Percentiles rank a stretch among this genome's conserved stretches.
Evolutionary conservation across 352 stramenopile species (phyloP).

Genomic region (Globisporangium camurandrum): DNA sequence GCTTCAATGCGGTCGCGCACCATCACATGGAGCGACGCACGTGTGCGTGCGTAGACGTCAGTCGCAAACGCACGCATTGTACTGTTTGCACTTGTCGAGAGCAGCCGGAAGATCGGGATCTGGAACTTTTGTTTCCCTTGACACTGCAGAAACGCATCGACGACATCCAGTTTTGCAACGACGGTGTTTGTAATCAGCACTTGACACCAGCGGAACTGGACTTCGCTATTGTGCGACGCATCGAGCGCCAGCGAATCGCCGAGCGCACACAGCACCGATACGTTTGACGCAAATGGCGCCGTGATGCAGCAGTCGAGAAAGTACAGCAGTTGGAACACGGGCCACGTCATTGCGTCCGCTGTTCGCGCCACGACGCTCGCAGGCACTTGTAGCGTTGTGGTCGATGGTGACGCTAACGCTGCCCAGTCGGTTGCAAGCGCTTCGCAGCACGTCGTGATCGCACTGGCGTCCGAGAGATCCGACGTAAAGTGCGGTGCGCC

Average conservation of each 20-base stretch:
- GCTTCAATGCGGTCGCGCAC: slow-evolving; percentile 60
- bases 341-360: slow-evolving; percentile 49
- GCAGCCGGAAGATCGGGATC: slow-evolving; percentile 57
- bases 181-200: slow-evolving; percentile 62
- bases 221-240: slow-evolving; percentile 51
- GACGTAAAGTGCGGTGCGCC: slow-evolving; percentile 50
- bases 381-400: slow-evolving; percentile 38
- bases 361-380: slow-evolving; percentile 58
- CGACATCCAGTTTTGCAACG: slow-evolving; percentile 29
- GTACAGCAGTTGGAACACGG: slow-evolving; percentile 51
- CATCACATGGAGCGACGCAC: slow-evolving; percentile 64
- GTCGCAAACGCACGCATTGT: slow-evolving; percentile 33
- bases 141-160: slow-evolving; percentile 47
- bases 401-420: slow-evolving; percentile 17
- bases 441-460: slow-evolving; percentile 66
- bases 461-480: slow-evolving; percentile 54
- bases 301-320: slow-evolving; percentile 62
- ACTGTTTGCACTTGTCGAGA: slow-evolving; percentile 34
- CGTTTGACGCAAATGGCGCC: slow-evolving; percentile 24
- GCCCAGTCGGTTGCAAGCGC: slow-evolving; percentile 57
- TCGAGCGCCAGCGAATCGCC: slow-evolving; percentile 50
- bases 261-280: slow-evolving; percentile 35
- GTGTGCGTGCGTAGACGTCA: slow-evolving; percentile 34
- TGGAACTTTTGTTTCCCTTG: slow-evolving; percentile 82
- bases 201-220: slow-evolving; percentile 58